Evolutionary conservation across 768 basidiomycete genomes (phyloP).

Genomic region (Phaeotremella skinneri): DNA sequence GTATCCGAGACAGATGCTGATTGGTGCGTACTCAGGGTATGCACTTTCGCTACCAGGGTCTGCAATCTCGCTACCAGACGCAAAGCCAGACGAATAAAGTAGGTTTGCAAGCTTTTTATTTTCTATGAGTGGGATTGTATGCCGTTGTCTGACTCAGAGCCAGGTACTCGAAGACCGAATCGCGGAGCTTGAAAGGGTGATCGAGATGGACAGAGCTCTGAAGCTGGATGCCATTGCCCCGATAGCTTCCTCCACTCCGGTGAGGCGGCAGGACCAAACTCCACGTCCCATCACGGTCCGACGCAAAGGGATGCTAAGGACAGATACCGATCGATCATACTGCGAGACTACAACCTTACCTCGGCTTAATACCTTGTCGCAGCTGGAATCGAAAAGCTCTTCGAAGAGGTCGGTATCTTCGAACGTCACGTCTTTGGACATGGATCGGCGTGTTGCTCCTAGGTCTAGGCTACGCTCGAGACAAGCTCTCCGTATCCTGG

Average conservation of each 20-base stretch:
- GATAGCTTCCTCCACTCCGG: background rate
- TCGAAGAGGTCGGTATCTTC: background rate
- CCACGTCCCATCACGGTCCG: background rate
- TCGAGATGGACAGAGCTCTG: background rate
- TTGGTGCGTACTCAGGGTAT: background rate
- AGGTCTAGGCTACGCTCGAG: background rate
- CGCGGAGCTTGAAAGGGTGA: background rate
- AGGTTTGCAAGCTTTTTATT: background rate
- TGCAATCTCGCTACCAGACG: background rate
- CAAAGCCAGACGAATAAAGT: background rate
- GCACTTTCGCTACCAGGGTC: background rate
- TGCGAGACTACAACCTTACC: background rate
- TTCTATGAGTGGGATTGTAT: background rate
- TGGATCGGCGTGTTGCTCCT: background rate
- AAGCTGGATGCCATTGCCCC: background rate
- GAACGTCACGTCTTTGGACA: background rate
- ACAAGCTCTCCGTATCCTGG: background rate
- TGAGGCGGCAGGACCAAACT: background rate
- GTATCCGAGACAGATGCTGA: background rate
- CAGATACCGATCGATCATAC: background rate
- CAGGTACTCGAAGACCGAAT: background rate
- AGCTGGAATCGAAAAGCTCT: background rate
- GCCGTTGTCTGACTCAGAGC: background rate
- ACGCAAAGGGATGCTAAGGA: background rate
- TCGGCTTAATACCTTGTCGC: background rate